Evolutionary conservation across 768 basidiomycete species (phyloP), one percentile per base, ranked within the genome.

Genomic region (Epithele typhae): DNA sequence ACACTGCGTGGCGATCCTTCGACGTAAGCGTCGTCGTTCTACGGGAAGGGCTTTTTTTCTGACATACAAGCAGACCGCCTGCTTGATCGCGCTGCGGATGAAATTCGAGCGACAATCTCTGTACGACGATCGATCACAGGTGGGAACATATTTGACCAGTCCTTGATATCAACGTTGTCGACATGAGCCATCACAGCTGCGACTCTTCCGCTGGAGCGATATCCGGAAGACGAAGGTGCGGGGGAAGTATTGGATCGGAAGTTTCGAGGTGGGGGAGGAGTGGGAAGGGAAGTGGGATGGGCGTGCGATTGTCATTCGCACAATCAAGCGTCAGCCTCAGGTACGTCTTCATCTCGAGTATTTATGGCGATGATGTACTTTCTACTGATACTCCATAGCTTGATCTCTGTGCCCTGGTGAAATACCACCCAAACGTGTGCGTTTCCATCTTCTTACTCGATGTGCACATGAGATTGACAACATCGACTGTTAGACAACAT

Each of bases 221-320:
- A 25, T 51, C 7, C n/a, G 30, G 14, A 40, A 40, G 14, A 10
- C 19, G 3, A 23, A 25, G 5, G 49, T 51, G 0, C 34, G 45
- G 4, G 49, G 49, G 8, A 24, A 18, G 9, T 43, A 45, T 17
- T 7, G 21, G 4, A 35, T 43, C 11, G 12, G 22, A 15, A 17
- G 37, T 15, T 5, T 15, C 11, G 45, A 21, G 4, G 18, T 46
- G 19, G 44, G 45, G 5, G 21, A 46, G 19, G 49, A 51, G 34
- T 51, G 45, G 45, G 40, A 43, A 39, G 49, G 45, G 10, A 27
- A 27, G 18, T 51, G 49, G 49, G 35, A 46, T 5, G 49, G 49
- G 0, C 44, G 49, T 3, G 36, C 49, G 5, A 35, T 51, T 4
- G 40, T 51, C n/a, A 34, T 51, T 2, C 43, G 49, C 2, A 46